A percentile compares a stretch with the other conserved stretches of the same genome.
These are phyloP conservation scores for Aspergillus taichungensis DNA, from an alignment of 495 filamentous ascomycete species.

Conservation along the genomic window DNA sequence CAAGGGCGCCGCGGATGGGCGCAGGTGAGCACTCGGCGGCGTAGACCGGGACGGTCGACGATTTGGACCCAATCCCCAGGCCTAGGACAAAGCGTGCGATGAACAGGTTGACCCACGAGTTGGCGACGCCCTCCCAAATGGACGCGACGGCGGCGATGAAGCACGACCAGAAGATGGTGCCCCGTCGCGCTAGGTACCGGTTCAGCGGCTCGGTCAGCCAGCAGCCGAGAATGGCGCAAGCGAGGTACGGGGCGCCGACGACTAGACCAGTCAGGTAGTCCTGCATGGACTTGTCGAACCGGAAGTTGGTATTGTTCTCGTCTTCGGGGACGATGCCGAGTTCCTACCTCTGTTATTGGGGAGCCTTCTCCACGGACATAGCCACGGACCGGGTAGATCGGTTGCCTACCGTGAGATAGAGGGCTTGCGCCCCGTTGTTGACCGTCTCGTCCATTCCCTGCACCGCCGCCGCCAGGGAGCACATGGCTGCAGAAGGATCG, in stretches of 20 bases:
- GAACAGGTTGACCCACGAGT: slow-evolving; percentile 46
- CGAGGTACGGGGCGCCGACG: slow-evolving; percentile 38
- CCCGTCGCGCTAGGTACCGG: slow-evolving; percentile 44
- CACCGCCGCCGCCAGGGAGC: slow-evolving; percentile 43
- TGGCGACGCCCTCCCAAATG: slow-evolving; percentile 40
- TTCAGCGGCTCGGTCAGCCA: slow-evolving; percentile 51
- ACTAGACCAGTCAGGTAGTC: slow-evolving; percentile 36
- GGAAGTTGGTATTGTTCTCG: background rate
- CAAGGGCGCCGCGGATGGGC: slow-evolving; percentile 49
- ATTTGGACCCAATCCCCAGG: slow-evolving; percentile 53
- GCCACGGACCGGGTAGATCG: background rate
- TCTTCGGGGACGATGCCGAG: slow-evolving; percentile 18
- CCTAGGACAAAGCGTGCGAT: slow-evolving; percentile 51
- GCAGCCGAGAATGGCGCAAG: slow-evolving; percentile 37
- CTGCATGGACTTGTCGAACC: slow-evolving; percentile 14
- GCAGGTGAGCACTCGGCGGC: slow-evolving; percentile 49
- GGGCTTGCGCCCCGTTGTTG: slow-evolving; percentile 67
- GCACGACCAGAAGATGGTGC: slow-evolving; percentile 49
- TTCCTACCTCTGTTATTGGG: slow-evolving; percentile 13
- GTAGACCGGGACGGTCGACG: slow-evolving; percentile 49
- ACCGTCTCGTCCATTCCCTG: slow-evolving; percentile 71
- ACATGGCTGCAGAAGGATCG: slow-evolving; percentile 24
- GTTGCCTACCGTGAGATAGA: slow-evolving; percentile 40
- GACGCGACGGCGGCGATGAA: slow-evolving; percentile 39
- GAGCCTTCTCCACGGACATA: too few species aligned